These are phyloP conservation scores for Larix sibirica DNA, from an alignment of 83 land plant species.

Conservation along the genomic window DNA sequence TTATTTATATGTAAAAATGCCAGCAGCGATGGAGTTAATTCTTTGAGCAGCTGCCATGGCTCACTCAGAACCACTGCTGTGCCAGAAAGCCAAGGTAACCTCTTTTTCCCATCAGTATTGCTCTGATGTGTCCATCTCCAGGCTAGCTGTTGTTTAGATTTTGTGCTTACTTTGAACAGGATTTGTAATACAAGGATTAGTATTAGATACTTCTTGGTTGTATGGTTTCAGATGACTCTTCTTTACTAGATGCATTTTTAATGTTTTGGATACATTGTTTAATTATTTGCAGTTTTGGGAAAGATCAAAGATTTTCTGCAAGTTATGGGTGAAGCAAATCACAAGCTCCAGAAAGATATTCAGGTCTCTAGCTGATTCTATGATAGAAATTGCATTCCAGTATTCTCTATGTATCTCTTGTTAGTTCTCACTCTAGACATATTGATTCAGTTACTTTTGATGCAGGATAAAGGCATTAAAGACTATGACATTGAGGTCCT, in stretches of 20 bases:
- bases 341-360: constrained; percentile 45
- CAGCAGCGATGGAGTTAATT: no score
- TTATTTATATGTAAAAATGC: no score
- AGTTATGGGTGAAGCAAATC: constrained; percentile 68
- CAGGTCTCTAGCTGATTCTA: constrained; percentile 29
- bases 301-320: constrained; percentile 67
- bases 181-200: no score
- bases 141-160: no score
- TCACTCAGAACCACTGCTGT: no score
- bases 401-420: background rate
- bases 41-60: background rate
- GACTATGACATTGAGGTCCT: constrained; percentile 58
- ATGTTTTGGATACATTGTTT: background rate
- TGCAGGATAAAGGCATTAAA: constrained; percentile 24
- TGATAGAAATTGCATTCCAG: background rate
- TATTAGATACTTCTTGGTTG: background rate
- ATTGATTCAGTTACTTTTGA: background rate
- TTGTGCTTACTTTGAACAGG: no score
- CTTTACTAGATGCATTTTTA: background rate
- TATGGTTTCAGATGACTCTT: background rate
- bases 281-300: constrained; percentile 54
- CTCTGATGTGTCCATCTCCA: no score
- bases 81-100: no score
- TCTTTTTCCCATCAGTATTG: no score
- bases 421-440: background rate